A percentile compares a stretch with the other conserved stretches of the same genome.
These are phyloP conservation scores for Amanita pallidorosea DNA, from an alignment of 768 basidiomycete genomes.

Conservation along the genomic window DNA sequence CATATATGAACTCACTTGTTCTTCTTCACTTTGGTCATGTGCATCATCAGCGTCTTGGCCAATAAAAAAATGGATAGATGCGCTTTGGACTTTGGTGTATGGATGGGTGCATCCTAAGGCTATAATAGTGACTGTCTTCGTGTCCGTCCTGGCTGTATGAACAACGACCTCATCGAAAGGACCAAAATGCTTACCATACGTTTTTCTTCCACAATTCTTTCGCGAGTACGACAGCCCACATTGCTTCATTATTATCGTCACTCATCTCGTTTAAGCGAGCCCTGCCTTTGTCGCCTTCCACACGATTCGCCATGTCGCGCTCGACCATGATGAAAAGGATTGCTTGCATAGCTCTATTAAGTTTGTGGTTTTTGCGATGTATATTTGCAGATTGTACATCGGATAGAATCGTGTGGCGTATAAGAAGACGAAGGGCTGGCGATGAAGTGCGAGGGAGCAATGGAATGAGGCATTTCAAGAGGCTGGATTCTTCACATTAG, in stretches of 20 bases:
- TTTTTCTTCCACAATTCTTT: constrained; percentile 92
- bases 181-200: constrained; percentile 50
- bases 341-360: constrained; percentile 91
- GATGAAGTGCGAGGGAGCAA: constrained; percentile 92
- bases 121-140: constrained; percentile 88
- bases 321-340: constrained; percentile 97
- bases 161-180: background rate
- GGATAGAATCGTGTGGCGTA: constrained; percentile 87
- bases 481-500: constrained; percentile 31
- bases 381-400: constrained; percentile 89
- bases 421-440: constrained; percentile 68
- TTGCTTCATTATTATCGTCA: constrained; percentile 70
- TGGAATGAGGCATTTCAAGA: constrained; percentile 87
- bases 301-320: constrained; percentile 75
- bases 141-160: constrained; percentile 53
- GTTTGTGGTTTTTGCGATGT: constrained; percentile 84
- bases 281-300: constrained; percentile 78
- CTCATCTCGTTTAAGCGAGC: constrained; percentile 31
- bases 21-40: constrained; percentile 50
- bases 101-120: constrained; percentile 91
- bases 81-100: constrained; percentile 85
- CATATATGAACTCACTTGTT: constrained; percentile 26
- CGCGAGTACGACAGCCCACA: constrained; percentile 94
- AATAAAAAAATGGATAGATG: constrained; percentile 95
- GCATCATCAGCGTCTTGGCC: constrained; percentile 65